Evolutionary conservation across 306 rosid species (phyloP), one percentile per base, ranked within the genome.

Genomic region (Begonia peltatifolia): DNA sequence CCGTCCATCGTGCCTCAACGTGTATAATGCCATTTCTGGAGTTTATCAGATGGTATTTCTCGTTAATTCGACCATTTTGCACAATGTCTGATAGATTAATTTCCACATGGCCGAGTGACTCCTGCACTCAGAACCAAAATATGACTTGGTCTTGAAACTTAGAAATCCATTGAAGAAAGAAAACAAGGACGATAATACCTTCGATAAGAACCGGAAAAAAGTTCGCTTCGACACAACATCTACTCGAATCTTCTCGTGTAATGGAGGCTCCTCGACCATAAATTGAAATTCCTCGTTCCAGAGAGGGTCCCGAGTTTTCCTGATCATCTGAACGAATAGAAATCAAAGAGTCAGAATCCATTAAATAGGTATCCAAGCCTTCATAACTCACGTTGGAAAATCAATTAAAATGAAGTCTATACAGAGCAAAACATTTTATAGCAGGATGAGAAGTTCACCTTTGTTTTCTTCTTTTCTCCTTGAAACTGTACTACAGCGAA

Each of bases 211-310:
- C 52, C 79, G 68, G 11, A 90, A 52, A 55, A 46, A 56, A 20
- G 71, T 76, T 47, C 84, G 69, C 74, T 66, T 85, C 81, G 90
- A 82, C 71, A 72, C 17, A 50, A 90, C 86, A 63, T 85, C 86
- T 42, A 90, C 70, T 59, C 47, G 76, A 47, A 90, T 78, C 77
- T 90, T 90, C 60, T 82, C 95, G 36, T 72, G 65, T 20, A 71
- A 64, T 42, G 97, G 97, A 74, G 95, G 76, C 72, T 83, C 94
- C 66, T 90, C 95, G 7, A 85, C 82, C 95, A 90, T 74, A 52
- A 83, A 90, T 16, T 79, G 76, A 64, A 82, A 85, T 54, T 85
- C 95, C 72, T 90, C 97, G 30, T 78, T 83, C 97, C 97, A 90
- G 20, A 50, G 68, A 0, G 95, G 97, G 59, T 80, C 63, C 3